Evolutionary conservation across 2,329 filamentous ascomycete genomes (phyloP).

Genomic region (Pseudogymnoascus verrucosus): DNA sequence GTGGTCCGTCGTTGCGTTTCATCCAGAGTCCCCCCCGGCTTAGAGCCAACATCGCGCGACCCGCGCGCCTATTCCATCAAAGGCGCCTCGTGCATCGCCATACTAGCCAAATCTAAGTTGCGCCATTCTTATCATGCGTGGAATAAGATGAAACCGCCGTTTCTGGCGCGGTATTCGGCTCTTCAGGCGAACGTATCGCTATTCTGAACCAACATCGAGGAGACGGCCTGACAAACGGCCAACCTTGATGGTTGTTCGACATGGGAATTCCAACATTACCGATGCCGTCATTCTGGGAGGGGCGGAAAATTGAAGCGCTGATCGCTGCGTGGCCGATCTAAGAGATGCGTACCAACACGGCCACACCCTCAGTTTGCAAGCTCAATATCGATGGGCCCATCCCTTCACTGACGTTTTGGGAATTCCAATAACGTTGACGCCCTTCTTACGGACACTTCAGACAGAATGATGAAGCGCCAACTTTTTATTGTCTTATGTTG

Average conservation of each 20-base stretch:
- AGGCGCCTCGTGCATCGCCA: background rate
- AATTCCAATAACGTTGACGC: background rate
- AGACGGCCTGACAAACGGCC: background rate
- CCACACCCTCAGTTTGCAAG: background rate
- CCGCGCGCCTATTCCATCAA: background rate
- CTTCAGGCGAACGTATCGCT: background rate
- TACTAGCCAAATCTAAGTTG: background rate
- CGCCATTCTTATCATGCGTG: background rate
- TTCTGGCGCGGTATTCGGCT: background rate
- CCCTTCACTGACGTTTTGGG: background rate
- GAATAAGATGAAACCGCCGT: background rate
- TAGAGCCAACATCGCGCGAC: background rate
- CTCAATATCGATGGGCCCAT: background rate
- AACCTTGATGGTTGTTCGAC: background rate
- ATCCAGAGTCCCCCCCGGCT: background rate
- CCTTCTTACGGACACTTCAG: background rate
- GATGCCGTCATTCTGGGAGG: background rate
- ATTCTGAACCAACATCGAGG: background rate
- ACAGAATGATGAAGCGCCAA: background rate
- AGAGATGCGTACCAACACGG: background rate
- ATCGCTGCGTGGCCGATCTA: background rate
- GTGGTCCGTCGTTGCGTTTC: background rate
- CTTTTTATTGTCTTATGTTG: background rate
- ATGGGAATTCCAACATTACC: background rate
- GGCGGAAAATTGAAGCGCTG: background rate